Conservation (phyloP, 345 rosid species). For the Gossypium sturtianum region DNA sequence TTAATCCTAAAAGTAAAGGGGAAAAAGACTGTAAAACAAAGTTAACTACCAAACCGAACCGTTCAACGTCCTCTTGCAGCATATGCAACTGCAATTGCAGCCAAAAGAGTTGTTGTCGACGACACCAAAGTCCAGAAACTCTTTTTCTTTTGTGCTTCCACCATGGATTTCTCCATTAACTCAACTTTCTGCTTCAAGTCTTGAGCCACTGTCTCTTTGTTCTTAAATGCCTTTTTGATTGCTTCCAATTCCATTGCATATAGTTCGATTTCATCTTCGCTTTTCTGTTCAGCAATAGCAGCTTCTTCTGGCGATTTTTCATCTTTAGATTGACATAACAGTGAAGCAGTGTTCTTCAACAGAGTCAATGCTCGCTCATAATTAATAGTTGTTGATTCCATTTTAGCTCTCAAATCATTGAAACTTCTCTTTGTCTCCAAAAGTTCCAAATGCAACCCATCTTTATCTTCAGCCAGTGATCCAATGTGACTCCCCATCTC, state of each 20-base stretch:
- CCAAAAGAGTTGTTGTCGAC: constrained; percentile 56
- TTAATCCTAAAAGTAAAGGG: constrained; percentile 12
- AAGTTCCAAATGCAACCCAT: constrained; percentile 32
- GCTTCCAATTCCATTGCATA: constrained; percentile 38
- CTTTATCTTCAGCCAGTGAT: constrained; percentile 38
- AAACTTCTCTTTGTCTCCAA: constrained; percentile 27
- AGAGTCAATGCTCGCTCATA: constrained; percentile 36
- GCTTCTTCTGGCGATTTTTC: constrained; percentile 20
- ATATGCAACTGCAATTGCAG: constrained; percentile 62
- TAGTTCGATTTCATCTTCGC: constrained; percentile 31
- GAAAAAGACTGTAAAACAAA: constrained; percentile 5
- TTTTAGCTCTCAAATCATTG: constrained; percentile 33
- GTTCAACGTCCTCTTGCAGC: constrained; percentile 45
- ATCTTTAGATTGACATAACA: constrained; percentile 27
- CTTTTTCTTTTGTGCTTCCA: constrained; percentile 51
- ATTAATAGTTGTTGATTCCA: constrained; percentile 27
- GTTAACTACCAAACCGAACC: neutral
- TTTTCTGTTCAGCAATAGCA: constrained; percentile 15
- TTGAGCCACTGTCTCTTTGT: constrained; percentile 41
- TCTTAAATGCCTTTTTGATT: constrained; percentile 47
- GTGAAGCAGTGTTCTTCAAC: constrained; percentile 48
- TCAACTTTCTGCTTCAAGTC: constrained; percentile 54
- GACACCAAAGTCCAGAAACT: constrained; percentile 59
- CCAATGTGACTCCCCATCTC: constrained; percentile 26
- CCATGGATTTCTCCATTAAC: constrained; percentile 40